Conservation (phyloP, 2,329 filamentous ascomycete species). For the Trichothecium roseum region DNA sequence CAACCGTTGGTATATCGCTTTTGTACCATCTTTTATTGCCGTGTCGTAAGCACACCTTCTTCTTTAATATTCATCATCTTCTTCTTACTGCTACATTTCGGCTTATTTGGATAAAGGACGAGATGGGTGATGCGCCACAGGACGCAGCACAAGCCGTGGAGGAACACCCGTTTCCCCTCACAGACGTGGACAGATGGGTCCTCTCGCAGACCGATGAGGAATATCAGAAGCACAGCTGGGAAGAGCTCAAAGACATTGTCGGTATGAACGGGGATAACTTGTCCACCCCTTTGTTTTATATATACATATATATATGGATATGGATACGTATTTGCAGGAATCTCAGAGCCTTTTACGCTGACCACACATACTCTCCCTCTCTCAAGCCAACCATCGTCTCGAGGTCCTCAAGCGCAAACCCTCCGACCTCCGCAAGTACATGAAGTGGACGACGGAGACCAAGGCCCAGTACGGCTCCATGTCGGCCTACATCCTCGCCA, state of each 20-base stretch:
- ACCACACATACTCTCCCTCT: not conserved
- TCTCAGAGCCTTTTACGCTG: not conserved
- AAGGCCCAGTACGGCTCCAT: conserved; percentile 69
- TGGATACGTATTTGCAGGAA: not conserved
- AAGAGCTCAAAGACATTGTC: conserved; percentile 58
- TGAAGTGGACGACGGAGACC: conserved; percentile 62
- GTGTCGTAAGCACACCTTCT: not conserved
- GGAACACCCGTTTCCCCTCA: conserved; percentile 47
- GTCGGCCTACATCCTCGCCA: conserved; percentile 63
- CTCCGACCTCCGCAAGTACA: conserved; percentile 69
- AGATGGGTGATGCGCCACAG: conserved; percentile 28
- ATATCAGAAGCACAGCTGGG: conserved; percentile 65
- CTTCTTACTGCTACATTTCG: too few relatives aligned
- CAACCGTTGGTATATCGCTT: too few relatives aligned
- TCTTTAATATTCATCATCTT: not conserved
- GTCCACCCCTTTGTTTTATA: not conserved
- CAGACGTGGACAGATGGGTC: conserved; percentile 46
- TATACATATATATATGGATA: not conserved
- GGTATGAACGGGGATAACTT: conserved; percentile 26
- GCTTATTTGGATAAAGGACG: conserved; percentile 7
- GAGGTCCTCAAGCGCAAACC: conserved; percentile 69
- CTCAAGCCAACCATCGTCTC: conserved; percentile 47
- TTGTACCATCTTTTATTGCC: too few relatives aligned
- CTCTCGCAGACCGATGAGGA: conserved; percentile 57
- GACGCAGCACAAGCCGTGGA: conserved; percentile 14